phyloP scores from a whole-genome alignment of 805 yeast species.

The Teunomyces gatunensis region DNA sequence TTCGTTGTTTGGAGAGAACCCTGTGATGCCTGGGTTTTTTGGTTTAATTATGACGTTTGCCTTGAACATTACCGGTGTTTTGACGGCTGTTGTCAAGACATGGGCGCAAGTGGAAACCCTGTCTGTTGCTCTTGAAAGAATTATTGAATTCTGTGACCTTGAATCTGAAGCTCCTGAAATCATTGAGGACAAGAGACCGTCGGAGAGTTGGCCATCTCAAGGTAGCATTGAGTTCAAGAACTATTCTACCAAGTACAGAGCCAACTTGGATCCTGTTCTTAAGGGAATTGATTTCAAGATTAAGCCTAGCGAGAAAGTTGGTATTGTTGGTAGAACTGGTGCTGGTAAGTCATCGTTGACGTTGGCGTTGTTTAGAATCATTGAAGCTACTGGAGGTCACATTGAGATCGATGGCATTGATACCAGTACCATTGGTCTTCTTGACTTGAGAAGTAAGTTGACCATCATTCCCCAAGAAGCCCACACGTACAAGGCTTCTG shows the following conservation, averaged over 20 bases:
- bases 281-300: constrained; percentile 35
- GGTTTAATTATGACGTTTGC: constrained; percentile 68
- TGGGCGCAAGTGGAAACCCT: constrained; percentile 64
- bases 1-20: constrained; percentile 35
- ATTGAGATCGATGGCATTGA: constrained; percentile 35
- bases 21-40: constrained; percentile 56
- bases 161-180: constrained; percentile 78
- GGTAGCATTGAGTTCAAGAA: constrained; percentile 37
- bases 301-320: constrained; percentile 39
- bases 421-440: constrained; percentile 36
- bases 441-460: constrained; percentile 40
- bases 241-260: constrained; percentile 43
- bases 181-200: constrained; percentile 63
- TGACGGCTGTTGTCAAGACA: constrained; percentile 56
- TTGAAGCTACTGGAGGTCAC: constrained; percentile 36
- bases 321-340: constrained; percentile 47
- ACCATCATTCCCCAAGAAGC: constrained; percentile 48
- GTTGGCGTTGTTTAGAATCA: constrained; percentile 42
- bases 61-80: constrained; percentile 50
- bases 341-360: constrained; percentile 47
- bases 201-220: constrained; percentile 33
- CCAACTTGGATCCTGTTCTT: constrained; percentile 43
- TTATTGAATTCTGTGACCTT: constrained; percentile 68
- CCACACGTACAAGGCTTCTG: constrained; percentile 43
- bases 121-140: constrained; percentile 66